These are phyloP conservation scores for Alternaria arborescens DNA, from an alignment of 2,329 filamentous ascomycete genomes.

Conservation along the genomic window DNA sequence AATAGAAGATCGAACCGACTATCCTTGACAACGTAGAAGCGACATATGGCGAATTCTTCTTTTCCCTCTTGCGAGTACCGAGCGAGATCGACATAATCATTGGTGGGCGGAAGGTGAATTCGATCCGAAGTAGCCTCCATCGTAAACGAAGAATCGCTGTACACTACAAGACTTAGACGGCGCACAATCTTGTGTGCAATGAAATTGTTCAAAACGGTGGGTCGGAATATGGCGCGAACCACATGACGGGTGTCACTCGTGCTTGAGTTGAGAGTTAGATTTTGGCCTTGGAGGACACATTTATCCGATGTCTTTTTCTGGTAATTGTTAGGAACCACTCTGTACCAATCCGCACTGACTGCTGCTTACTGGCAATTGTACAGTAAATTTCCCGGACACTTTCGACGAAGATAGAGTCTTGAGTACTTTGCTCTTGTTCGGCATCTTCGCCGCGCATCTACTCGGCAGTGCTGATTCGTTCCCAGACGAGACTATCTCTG, in stretches of 20 bases:
- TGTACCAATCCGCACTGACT: neutral
- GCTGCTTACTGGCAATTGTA: neutral
- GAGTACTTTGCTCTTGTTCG: neutral
- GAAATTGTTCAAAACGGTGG: neutral
- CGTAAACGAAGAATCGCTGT: neutral
- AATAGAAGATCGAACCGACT: slow-evolving; percentile 14
- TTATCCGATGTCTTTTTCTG: neutral
- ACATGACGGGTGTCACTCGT: neutral
- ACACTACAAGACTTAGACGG: neutral
- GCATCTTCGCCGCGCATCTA: neutral
- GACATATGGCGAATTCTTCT: neutral
- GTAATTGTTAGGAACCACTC: neutral
- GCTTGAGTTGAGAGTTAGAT: neutral
- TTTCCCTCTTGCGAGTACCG: neutral
- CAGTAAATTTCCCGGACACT: neutral
- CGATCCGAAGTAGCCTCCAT: neutral
- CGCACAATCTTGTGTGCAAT: neutral
- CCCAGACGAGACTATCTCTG: neutral
- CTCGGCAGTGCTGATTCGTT: neutral
- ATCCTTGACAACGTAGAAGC: slow-evolving; percentile 10
- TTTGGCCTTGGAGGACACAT: neutral
- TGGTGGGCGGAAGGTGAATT: neutral
- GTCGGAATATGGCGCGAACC: slow-evolving; percentile 1
- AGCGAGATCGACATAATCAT: slow-evolving; percentile 7
- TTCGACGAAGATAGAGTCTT: neutral